phyloP scores from a whole-genome alignment of 176 grass and related monocot genomes.

The Dendrocalamus sinicus region DNA sequence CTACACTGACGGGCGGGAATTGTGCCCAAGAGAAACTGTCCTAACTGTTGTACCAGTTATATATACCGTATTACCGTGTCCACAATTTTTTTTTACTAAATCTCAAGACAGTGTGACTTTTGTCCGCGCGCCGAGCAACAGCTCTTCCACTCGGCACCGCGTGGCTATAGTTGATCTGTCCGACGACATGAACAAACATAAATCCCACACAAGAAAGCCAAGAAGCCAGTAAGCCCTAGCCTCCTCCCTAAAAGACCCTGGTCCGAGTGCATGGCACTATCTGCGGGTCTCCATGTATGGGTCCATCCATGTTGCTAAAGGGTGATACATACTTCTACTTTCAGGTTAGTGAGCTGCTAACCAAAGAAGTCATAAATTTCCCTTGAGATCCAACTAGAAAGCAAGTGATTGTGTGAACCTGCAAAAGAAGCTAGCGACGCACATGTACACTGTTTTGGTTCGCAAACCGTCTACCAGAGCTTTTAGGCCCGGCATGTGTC shows the following conservation, averaged over 20 bases:
- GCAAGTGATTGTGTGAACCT: neutral
- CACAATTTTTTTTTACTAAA: neutral
- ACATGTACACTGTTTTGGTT: neutral
- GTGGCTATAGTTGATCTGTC: neutral
- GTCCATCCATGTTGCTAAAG: neutral
- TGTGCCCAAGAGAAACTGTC: no score
- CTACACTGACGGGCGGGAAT: no score
- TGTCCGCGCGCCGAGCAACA: no score
- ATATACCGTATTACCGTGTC: no score
- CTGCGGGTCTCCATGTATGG: neutral
- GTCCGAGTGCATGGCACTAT: neutral
- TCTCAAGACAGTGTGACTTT: no score
- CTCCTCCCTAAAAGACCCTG: no score
- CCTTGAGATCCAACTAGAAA: neutral
- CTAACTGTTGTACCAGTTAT: no score
- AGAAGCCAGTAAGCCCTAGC: neutral
- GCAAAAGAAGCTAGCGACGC: neutral
- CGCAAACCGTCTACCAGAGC: neutral
- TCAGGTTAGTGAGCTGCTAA: neutral
- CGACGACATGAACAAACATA: neutral
- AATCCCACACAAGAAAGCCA: neutral
- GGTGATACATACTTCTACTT: neutral
- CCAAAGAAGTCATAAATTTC: neutral
- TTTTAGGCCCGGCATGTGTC: conserved; percentile 21
- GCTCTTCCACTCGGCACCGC: no score